phyloP scores from a whole-genome alignment of 371 early-diverging fungal genomes.

The Mortierella sp. region DNA sequence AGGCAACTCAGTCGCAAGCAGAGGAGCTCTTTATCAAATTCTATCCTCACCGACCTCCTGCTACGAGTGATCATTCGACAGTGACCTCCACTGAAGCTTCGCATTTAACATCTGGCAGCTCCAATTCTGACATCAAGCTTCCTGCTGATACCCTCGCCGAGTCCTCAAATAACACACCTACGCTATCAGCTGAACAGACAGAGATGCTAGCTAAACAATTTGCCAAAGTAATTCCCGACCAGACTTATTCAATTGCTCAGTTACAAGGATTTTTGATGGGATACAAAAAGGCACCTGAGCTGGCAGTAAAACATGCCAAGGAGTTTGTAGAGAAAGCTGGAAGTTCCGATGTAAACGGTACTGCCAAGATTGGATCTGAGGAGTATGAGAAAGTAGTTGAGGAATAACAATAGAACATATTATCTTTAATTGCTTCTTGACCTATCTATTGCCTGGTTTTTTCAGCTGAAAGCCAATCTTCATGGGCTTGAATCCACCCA shows the following conservation, averaged over 20 bases:
- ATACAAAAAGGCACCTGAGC: constrained; percentile 62
- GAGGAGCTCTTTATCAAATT: constrained; percentile 64
- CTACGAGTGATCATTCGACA: constrained; percentile 9
- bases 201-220: constrained; percentile 60
- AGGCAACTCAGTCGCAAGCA: constrained; percentile 81
- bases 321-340: constrained; percentile 57
- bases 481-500: constrained; percentile 45
- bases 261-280: constrained; percentile 73
- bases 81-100: background rate
- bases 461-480: constrained; percentile 54
- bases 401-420: background rate
- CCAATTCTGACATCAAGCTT: background rate
- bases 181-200: constrained; percentile 16
- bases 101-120: background rate
- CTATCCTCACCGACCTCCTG: constrained; percentile 52
- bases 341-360: constrained; percentile 45
- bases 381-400: constrained; percentile 7
- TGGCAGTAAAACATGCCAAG: constrained; percentile 57
- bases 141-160: no score
- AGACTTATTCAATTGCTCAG: constrained; percentile 69
- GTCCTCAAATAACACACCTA: background rate
- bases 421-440: background rate
- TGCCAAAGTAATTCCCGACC: constrained; percentile 65
- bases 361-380: constrained; percentile 42
- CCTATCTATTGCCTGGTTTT: constrained; percentile 27